Percentiles rank a stretch among this genome's conserved stretches.
phyloP scores from a whole-genome alignment of 176 grass and related monocot genomes.

The Triticum urartu region DNA sequence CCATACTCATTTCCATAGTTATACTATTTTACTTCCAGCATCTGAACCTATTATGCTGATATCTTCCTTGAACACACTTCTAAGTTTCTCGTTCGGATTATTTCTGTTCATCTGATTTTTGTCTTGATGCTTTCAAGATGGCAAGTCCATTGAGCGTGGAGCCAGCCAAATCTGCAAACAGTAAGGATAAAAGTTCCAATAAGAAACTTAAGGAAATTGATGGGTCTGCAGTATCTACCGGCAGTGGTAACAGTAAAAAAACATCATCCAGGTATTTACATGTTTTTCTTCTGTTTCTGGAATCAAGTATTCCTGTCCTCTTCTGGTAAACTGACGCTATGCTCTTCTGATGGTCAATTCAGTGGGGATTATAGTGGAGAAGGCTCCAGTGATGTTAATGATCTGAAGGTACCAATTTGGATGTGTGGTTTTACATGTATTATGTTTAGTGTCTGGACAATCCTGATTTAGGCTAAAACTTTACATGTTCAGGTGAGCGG shows the following conservation, averaged over 20 bases:
- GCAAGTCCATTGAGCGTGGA: constrained; percentile 54
- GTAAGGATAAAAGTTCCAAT: constrained; percentile 64
- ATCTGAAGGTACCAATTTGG: constrained; percentile 43
- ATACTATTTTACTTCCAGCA: background rate
- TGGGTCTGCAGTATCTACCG: constrained; percentile 50
- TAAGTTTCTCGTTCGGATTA: background rate
- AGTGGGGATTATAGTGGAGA: constrained; percentile 71
- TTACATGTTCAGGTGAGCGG: constrained; percentile 41
- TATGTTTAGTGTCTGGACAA: background rate
- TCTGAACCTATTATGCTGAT: constrained; percentile 1
- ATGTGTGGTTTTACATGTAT: background rate
- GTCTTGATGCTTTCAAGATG: constrained; percentile 35
- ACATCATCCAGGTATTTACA: constrained; percentile 39
- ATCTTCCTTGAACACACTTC: background rate
- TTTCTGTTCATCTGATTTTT: constrained; percentile 1
- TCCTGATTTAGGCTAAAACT: constrained; percentile 10
- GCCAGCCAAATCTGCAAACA: constrained; percentile 60
- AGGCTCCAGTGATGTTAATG: constrained; percentile 71
- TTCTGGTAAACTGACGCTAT: constrained; percentile 33
- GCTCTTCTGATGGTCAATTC: constrained; percentile 15
- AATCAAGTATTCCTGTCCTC: background rate
- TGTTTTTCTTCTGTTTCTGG: background rate
- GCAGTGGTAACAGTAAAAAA: constrained; percentile 60
- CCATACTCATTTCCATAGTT: background rate
- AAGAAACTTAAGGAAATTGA: constrained; percentile 76